Base-by-base conservation (phyloP, 148 eudicot genomes). In the Camellia granthamiana region DNA sequence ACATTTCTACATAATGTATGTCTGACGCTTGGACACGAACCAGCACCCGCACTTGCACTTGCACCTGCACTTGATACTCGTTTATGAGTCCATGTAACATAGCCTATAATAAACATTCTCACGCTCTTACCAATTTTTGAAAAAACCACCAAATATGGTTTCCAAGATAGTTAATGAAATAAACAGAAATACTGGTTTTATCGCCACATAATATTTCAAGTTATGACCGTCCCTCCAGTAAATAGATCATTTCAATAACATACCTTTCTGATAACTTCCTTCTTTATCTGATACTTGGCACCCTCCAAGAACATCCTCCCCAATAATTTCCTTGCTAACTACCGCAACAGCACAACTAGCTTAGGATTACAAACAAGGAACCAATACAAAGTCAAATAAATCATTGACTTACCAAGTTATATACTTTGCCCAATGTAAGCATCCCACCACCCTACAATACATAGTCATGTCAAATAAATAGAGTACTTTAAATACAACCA, bases 251-350 rank as follows among this genome's bases (percentile, higher is more conserved):
- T 15, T 30, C 61, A 70, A 46, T 1, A 7, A 59, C 19, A 56
- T 76, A 94, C 98, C 98, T 94, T 91, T 69, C 62, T 90, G 18
- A 91, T 69, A 78, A 85, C 75, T 75, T 91, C 90, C 41, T 84
- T 89, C 76, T 84, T 86, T 75, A 94, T 86, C 88, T 89, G 94
- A 88, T 84, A 89, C 69, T 89, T 91, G 81, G 95, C 93, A 68
- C 93, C 91, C 80, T 92, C 93, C 77, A 85, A 47, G 60, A 94
- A 76, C 84, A 92, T 78, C 84, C 82, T 88, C 44, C 88, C 92
- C 10, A 90, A 82, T 55, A 91, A 81, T 80, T 84, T 85, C 77
- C 87, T 89, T 77, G 83, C 89, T 61, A 91, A 75, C 92, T 91
- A 80, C 78, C 82, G 74, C 49, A 79, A 51, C 69, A 14, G 41